Evolutionary conservation across 176 grass and related monocot species (phyloP).

Genomic region (Saccharum officinarum): DNA sequence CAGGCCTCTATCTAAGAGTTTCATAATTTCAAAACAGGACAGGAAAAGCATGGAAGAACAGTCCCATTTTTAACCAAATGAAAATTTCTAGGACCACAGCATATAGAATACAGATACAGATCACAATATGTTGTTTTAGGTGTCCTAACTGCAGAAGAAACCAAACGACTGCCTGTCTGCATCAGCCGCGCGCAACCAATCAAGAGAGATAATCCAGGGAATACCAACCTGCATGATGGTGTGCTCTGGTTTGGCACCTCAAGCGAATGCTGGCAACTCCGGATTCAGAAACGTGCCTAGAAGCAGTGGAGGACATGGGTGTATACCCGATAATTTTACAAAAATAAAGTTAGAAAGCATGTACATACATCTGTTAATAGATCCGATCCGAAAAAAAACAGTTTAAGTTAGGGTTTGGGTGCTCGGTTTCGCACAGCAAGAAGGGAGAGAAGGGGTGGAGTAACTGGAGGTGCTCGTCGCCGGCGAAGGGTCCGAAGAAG

Average conservation of each 20-base stretch:
- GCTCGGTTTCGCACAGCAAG: neutral
- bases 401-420: neutral
- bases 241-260: neutral
- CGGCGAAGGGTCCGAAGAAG: neutral
- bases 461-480: neutral
- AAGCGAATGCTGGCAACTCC: neutral
- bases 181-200: neutral
- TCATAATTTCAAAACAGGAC: neutral
- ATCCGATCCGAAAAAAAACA: neutral
- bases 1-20: neutral
- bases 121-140: neutral
- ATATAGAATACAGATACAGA: neutral
- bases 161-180: neutral
- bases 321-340: neutral
- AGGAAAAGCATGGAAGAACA: neutral
- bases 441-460: neutral
- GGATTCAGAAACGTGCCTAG: neutral
- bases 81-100: neutral
- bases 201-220: neutral
- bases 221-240: slow-evolving; percentile 49
- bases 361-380: neutral
- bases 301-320: neutral
- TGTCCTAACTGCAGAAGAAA: neutral
- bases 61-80: neutral
- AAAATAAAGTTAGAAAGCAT: neutral